Percentiles rank a stretch among this genome's conserved stretches.
These are phyloP conservation scores for Trichoderma semiorbis DNA, from an alignment of 2,329 filamentous ascomycete species.

Conservation along the genomic window DNA sequence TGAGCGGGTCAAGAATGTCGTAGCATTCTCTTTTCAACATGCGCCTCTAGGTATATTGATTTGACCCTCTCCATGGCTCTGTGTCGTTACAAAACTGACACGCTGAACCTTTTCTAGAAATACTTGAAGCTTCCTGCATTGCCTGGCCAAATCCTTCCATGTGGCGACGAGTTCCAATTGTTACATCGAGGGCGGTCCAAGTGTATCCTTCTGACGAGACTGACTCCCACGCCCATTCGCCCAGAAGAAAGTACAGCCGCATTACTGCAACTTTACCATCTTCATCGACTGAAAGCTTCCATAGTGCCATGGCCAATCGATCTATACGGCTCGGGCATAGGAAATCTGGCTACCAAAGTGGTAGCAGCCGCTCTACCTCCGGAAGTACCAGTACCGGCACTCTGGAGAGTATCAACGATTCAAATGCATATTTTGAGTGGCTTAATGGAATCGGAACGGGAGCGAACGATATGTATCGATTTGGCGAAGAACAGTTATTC, in stretches of 20 bases:
- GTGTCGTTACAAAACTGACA: neutral
- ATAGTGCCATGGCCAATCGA: neutral
- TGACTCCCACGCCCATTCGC: slow-evolving; percentile 63
- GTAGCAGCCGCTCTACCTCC: neutral
- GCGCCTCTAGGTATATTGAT: slow-evolving; percentile 62
- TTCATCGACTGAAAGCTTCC: neutral
- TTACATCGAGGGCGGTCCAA: slow-evolving; percentile 40
- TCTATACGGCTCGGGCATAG: neutral
- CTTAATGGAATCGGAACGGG: slow-evolving; percentile 22
- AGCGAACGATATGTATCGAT: slow-evolving; percentile 13
- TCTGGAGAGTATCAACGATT: slow-evolving; percentile 25
- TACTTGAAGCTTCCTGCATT: slow-evolving; percentile 69
- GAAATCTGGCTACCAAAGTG: neutral
- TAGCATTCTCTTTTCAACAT: slow-evolving; percentile 81
- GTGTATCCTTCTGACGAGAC: slow-evolving; percentile 43
- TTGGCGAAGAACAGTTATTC: slow-evolving; percentile 15
- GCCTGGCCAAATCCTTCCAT: slow-evolving; percentile 75
- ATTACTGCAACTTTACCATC: neutral
- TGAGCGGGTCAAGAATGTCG: slow-evolving; percentile 67
- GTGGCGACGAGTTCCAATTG: slow-evolving; percentile 54
- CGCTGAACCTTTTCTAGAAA: slow-evolving; percentile 39
- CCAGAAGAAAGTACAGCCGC: slow-evolving; percentile 38
- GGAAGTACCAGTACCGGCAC: slow-evolving; percentile 11
- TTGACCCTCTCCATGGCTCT: neutral
- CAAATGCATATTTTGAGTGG: slow-evolving; percentile 30